These are phyloP conservation scores for Cyberlindnera galapagoensis DNA, from an alignment of 805 yeast genomes.

Conservation along the genomic window DNA sequence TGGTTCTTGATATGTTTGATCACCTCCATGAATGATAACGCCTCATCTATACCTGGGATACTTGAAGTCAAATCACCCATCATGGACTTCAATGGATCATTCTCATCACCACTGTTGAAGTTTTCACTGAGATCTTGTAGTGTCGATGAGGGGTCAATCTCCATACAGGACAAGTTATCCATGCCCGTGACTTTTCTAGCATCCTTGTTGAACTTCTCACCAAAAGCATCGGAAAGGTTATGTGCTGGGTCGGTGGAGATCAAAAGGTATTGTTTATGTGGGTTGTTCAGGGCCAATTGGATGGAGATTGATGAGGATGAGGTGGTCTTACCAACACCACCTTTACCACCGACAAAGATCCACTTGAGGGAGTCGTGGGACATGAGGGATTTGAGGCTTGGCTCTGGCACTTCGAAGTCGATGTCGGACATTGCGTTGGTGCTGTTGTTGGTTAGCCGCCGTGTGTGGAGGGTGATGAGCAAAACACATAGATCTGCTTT, in stretches of 20 bases:
- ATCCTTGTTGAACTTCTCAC: constrained; percentile 96
- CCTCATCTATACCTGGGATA: constrained; percentile 98
- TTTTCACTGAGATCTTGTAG: constrained; percentile 73
- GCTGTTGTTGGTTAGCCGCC: no score
- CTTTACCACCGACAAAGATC: constrained; percentile 99
- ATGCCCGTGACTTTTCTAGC: constrained; percentile 91
- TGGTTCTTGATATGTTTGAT: constrained; percentile 91
- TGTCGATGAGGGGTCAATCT: constrained; percentile 93
- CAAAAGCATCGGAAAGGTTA: constrained; percentile 94
- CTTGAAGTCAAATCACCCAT: constrained; percentile 90
- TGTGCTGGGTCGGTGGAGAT: constrained; percentile 99
- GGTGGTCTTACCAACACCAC: constrained; percentile 99
- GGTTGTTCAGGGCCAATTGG: constrained; percentile 82
- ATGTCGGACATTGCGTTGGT: constrained; percentile 22
- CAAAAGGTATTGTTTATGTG: constrained; percentile 71
- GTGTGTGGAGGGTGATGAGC: no score
- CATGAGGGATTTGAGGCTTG: constrained; percentile 62
- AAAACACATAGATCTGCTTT: no score
- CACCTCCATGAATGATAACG: constrained; percentile 95
- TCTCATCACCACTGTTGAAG: constrained; percentile 32
- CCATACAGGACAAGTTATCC: constrained; percentile 91
- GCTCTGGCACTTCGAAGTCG: constrained; percentile 37
- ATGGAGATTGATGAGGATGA: constrained; percentile 93
- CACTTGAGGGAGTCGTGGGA: constrained; percentile 73
- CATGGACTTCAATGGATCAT: constrained; percentile 58